Evolutionary conservation across 1,284 basidiomycete genomes (phyloP).

Genomic region (Mycena sp.): DNA sequence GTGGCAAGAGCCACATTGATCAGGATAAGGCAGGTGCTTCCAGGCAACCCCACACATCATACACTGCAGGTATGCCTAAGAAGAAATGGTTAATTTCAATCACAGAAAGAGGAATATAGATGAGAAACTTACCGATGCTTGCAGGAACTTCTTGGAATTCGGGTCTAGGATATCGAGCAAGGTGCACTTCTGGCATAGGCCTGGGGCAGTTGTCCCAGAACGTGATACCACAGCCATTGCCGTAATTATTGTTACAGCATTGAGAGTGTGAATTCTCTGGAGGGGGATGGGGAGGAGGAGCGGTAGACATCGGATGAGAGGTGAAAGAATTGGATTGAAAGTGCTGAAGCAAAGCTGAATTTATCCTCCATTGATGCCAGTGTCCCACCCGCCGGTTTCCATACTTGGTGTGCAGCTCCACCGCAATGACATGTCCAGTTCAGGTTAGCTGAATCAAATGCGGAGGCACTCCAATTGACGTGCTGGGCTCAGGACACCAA

Average conservation of each 20-base stretch:
- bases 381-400: too few species aligned
- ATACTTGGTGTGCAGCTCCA: too few species aligned
- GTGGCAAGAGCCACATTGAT: conserved; percentile 9
- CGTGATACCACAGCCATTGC: background rate
- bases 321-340: too few species aligned
- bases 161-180: background rate
- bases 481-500: too few species aligned
- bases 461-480: too few species aligned
- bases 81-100: background rate
- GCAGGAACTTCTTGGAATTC: background rate
- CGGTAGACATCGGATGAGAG: background rate
- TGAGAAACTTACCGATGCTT: background rate
- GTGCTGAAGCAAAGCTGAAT: too few species aligned
- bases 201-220: background rate
- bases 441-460: too few species aligned
- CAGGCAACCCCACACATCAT: conserved; percentile 6
- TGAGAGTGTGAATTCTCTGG: background rate
- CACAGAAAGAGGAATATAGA: background rate
- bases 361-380: too few species aligned
- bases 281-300: background rate
- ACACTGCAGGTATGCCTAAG: conserved; percentile 10
- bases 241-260: background rate
- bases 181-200: background rate
- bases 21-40: conserved; percentile 4
- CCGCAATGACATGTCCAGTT: too few species aligned